phyloP scores from a whole-genome alignment of 2,329 filamentous ascomycete genomes.

The Beauveria medogensis region DNA sequence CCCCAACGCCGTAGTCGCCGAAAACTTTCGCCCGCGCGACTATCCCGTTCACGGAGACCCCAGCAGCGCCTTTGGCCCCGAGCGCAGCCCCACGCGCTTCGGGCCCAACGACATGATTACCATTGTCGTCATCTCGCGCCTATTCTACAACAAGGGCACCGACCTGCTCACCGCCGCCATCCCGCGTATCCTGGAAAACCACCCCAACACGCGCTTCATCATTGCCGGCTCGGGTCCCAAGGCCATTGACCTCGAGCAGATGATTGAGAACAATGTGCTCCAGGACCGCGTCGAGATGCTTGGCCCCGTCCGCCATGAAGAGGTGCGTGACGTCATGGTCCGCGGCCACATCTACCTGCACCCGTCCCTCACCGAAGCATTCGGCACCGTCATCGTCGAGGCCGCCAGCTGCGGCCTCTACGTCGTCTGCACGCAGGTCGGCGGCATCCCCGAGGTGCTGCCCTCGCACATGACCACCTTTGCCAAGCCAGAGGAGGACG shows the following conservation, averaged over 20 bases:
- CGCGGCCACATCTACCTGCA: conserved; percentile 94
- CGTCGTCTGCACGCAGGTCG: conserved; percentile 92
- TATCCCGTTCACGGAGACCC: conserved; percentile 27
- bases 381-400: conserved; percentile 96
- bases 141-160: conserved; percentile 98
- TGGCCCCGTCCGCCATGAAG: conserved; percentile 86
- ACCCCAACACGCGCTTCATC: conserved; percentile 92
- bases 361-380: conserved; percentile 90
- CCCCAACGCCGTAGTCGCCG: conserved; percentile 92
- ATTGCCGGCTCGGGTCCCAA: conserved; percentile 95
- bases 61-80: conserved; percentile 29
- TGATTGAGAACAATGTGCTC: conserved; percentile 89
- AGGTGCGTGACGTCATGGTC: conserved; percentile 96
- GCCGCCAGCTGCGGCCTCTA: conserved; percentile 93
- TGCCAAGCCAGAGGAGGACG: conserved; percentile 92
- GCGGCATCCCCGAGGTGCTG: conserved; percentile 92
- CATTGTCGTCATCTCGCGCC: conserved; percentile 91
- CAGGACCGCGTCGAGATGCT: conserved; percentile 92
- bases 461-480: conserved; percentile 97
- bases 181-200: conserved; percentile 78
- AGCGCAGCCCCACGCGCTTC: conserved; percentile 55
- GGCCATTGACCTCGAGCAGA: conserved; percentile 95
- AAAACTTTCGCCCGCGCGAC: conserved; percentile 73
- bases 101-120: conserved; percentile 83
- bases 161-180: conserved; percentile 96